Base-by-base conservation (phyloP, 176 grass and related monocot genomes). In the Leersia perrieri region DNA sequence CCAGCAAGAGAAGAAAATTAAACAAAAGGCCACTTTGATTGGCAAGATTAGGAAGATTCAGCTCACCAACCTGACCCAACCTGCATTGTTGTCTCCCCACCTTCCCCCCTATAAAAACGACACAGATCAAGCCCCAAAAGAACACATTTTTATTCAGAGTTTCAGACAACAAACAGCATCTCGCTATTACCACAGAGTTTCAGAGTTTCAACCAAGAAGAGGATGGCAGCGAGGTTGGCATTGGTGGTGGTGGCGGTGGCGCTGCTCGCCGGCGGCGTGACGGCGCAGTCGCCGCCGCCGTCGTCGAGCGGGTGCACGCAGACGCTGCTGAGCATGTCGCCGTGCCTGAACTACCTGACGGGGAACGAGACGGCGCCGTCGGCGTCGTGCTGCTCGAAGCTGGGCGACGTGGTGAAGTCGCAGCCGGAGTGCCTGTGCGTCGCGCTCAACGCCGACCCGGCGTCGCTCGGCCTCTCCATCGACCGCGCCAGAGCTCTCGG, bases 261-360 rank as follows among this genome's bases (percentile, higher is more conserved):
- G 53, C 0, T 66, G 31, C 39, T 97, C 23, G 23, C 29, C 36
- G 60, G 62, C 41, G 63, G 87, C 60, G 84, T 84, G 31, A 31
- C 64, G 3, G 95, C 88, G 26, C 95, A 94, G 68, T 11, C 39
- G 38, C 2, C 5, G 49, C 0, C 49, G 49, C 20, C 49, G 49
- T 86, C 89, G 3, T 15, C 72, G 74, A 85, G 68, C 70, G 33
- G 35, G 41, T 95, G 95, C 78, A 89, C 90, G 35, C 27, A 80
- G 33, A 87, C 83, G 33, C 70, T 93, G 29, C 68, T 93, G 40
- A 66, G 79, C 92, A 51, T 98, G 78, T 91, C 88, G 9, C 90
- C 92, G 35, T 95, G 95, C 92, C 80, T 98, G 5, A 82, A 77
- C 81, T 98, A 91, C 90, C 89, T 98, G 78, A 81, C 81, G 5